A percentile compares a stretch with the other conserved stretches of the same genome.
Conservation (phyloP, 2,329 filamentous ascomycete genomes). For the Lachnellula hyalina region DNA sequence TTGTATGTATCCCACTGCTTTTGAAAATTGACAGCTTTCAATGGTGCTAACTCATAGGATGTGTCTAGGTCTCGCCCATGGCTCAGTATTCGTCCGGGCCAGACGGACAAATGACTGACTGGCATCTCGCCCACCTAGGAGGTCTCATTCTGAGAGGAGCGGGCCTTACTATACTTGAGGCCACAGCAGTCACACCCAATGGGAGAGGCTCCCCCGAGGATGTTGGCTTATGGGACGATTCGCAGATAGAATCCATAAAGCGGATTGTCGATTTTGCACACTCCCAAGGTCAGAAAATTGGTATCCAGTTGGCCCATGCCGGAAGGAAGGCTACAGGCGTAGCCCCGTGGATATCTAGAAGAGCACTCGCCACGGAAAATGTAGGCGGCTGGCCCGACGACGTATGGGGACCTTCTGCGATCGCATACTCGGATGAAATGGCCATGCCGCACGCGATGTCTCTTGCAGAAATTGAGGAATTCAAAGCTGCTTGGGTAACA, state of each 20-base stretch:
- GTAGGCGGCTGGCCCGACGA: constrained; percentile 33
- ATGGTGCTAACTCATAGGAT: too few relatives aligned
- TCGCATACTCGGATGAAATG: constrained; percentile 29
- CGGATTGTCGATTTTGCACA: constrained; percentile 30
- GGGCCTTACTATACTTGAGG: constrained; percentile 31
- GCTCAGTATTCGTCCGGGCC: constrained; percentile 49
- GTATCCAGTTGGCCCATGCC: constrained; percentile 31
- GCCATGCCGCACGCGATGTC: constrained; percentile 52
- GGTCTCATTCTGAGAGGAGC: constrained; percentile 26
- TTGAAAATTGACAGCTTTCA: too few relatives aligned
- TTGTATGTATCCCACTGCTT: too few relatives aligned
- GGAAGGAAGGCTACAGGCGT: constrained; percentile 28
- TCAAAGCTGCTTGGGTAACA: constrained; percentile 29
- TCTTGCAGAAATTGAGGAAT: constrained; percentile 27
- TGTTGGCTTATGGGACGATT: constrained; percentile 32
- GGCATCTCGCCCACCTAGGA: constrained; percentile 12
- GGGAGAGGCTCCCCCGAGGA: constrained; percentile 35
- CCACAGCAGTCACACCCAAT: constrained; percentile 28
- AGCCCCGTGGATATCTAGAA: constrained; percentile 1
- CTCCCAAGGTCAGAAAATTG: constrained; percentile 28
- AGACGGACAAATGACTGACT: constrained; percentile 1
- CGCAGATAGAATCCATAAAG: constrained; percentile 31
- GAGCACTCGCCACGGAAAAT: constrained; percentile 21
- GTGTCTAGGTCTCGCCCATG: too few relatives aligned
- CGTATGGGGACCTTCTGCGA: constrained; percentile 45